Base-by-base conservation (phyloP, 495 filamentous ascomycete genomes). In the Aspergillus incahuasiensis region DNA sequence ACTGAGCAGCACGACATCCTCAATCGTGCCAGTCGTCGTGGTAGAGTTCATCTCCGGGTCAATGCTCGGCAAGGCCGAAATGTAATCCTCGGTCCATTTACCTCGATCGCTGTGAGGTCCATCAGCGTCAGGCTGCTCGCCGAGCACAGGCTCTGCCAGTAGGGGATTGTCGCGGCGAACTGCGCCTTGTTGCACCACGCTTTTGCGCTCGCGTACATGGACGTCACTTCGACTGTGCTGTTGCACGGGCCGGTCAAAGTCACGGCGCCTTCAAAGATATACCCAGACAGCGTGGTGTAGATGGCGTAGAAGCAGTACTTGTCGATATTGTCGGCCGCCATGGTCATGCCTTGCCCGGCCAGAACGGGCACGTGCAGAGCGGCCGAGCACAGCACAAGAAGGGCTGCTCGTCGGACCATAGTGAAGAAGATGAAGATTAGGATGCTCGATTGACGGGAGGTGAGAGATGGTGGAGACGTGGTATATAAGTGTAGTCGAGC, bases 131-230 rank as follows among this genome's bases (percentile, higher is more conserved):
- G 25, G 8, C 25, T 28, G 25, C 8, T 28, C 25, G 3, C 8
- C 46, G 20, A 45, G 34, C 54, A 56, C 4, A 56, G 39, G 3
- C 24, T 43, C 21, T 51, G 20, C 54, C 54, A 56, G 35, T 56
- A 56, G 8, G 54, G 24, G 13, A 43, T 44, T 0, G 46, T 25
- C 21, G 25, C 24, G 5, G 40, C 38, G 6, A 50, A 19, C 43
- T 35, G 32, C 21, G 39, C 25, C 45, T 56, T 43, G 46, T 24
- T 56, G 12, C 54, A 56, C 35, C 45, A 45, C 21, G 46, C 35
- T n/a, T 56, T 56, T 2, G 54, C 54, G 42, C 54, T 56, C 2
- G 46, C 54, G 34, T 56, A 56, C 21, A 50, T 15, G 7, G 54
- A 56, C 13, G 42, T 51, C 13, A 51, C 54, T 13, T 39, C 46